phyloP scores from a whole-genome alignment of 371 early-diverging fungal species.

The Mortierella sp. region DNA sequence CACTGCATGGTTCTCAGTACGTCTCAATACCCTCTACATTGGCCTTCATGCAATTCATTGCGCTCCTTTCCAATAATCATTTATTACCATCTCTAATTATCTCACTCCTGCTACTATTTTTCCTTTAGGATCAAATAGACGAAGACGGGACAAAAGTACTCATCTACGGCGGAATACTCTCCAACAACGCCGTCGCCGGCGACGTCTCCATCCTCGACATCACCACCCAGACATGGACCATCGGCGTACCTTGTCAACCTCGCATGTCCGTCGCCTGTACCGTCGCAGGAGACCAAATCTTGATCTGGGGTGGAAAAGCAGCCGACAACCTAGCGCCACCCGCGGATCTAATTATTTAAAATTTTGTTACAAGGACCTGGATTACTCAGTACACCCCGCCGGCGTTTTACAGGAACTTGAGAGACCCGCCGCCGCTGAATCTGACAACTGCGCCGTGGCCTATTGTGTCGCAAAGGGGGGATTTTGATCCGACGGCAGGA shows the following conservation, averaged over 20 bases:
- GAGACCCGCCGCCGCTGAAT: not conserved
- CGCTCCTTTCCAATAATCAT: too few relatives aligned
- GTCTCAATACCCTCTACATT: not conserved
- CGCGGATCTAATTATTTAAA: not conserved
- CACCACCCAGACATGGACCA: not conserved
- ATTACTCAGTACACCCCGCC: not conserved
- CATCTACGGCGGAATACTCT: not conserved
- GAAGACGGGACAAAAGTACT: not conserved
- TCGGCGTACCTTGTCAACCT: not conserved
- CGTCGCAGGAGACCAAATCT: not conserved
- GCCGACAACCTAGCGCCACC: not conserved
- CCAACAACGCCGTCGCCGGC: not conserved
- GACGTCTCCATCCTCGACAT: not conserved
- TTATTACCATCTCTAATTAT: not conserved
- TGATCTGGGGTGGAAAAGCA: not conserved
- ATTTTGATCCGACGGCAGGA: too few relatives aligned
- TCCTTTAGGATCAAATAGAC: not conserved
- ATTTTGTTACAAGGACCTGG: not conserved
- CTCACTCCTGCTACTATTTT: not conserved
- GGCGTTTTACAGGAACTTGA: not conserved
- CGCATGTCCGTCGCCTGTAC: not conserved
- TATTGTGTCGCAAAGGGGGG: not conserved
- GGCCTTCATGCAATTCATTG: not conserved
- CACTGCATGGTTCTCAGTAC: not conserved
- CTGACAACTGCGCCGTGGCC: not conserved